Conservation (phyloP, 176 grass and related monocot species). For the Eragrostis curvula region DNA sequence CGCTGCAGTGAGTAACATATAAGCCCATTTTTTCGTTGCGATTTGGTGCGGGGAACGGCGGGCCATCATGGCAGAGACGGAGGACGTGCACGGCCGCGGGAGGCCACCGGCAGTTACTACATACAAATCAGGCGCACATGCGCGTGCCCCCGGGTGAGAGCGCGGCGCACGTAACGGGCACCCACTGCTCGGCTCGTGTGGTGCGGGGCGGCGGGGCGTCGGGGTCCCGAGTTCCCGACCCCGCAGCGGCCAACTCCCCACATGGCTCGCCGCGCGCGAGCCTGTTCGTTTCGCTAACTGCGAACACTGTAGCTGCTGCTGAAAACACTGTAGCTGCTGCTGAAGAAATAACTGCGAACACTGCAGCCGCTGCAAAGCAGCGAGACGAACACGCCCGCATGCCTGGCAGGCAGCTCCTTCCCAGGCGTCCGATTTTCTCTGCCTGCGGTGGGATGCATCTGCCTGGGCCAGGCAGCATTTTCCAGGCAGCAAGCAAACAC, state of each 20-base stretch:
- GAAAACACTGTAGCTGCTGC: too few species aligned
- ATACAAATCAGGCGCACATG: constrained; percentile 62
- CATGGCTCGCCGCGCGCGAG: too few species aligned
- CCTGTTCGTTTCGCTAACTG: too few species aligned
- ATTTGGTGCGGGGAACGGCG: constrained; percentile 9
- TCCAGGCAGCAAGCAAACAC: too few species aligned
- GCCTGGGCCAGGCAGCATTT: too few species aligned
- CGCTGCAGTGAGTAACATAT: background rate
- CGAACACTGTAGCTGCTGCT: too few species aligned
- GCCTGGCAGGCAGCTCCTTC: too few species aligned
- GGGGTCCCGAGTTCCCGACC: background rate
- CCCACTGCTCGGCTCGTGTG: constrained; percentile 23
- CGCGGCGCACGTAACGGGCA: constrained; percentile 21
- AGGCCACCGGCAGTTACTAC: constrained; percentile 45
- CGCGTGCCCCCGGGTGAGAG: constrained; percentile 3
- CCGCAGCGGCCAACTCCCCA: constrained; percentile 34
- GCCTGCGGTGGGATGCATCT: too few species aligned
- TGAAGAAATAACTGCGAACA: too few species aligned
- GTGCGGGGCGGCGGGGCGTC: background rate
- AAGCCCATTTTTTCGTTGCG: background rate
- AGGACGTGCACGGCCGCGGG: background rate
- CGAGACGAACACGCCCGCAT: too few species aligned
- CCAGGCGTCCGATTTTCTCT: too few species aligned
- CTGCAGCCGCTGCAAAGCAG: too few species aligned
- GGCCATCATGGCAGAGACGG: constrained; percentile 5